Evolutionary conservation across 2,329 filamentous ascomycete genomes (phyloP), one percentile per base, ranked within the genome.

Genomic region (Fulvia fulva): DNA sequence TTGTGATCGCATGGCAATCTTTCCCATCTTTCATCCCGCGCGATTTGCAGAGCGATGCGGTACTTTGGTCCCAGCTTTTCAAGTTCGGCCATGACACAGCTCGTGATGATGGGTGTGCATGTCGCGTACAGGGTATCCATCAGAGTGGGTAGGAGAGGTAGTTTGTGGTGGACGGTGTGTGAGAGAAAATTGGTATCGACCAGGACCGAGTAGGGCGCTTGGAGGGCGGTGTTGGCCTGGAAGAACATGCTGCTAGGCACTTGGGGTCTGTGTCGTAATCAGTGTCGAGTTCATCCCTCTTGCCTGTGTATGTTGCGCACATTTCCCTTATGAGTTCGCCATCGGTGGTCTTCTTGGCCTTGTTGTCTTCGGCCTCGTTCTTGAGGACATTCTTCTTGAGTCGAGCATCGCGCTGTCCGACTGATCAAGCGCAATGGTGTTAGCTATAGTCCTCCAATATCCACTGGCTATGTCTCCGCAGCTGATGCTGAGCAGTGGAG

Each of bases 51-150:
- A 0, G 93, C 92, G 56, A 97, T 85, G 7, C 92, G 80, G 77
- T 96, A 99, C 72, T 94, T 94, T 2, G 85, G 84, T 0, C 93
- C 92, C 9, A 97, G 81, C 73, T 96, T 96, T 72, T 96, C 91
- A 63, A 97, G 76, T 74, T 96, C 91, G 56, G 87, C 87, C 83
- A 92, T 87, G 66, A 87, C 87, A 77, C 89, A 92, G 65, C 85
- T 83, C 1, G 91, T 96, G 65, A 97, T 91, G 64, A 94, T 88
- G 19, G 91, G 91, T 22, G 87, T 90, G 73, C 90, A 94, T 69
- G 95, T 95, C 19, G 93, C 93, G 73, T 92, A 96, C 4, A 99
- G 82, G 55, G 90, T 89, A 74, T 97, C 91, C 90, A 97, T 96
- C 80, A 97, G 90, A 2, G 88, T 87, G 60, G 93, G 87, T 21